Evolutionary conservation across 129 eudicot species (phyloP), one percentile per base, ranked within the genome.

Genomic region (Centella asiatica): DNA sequence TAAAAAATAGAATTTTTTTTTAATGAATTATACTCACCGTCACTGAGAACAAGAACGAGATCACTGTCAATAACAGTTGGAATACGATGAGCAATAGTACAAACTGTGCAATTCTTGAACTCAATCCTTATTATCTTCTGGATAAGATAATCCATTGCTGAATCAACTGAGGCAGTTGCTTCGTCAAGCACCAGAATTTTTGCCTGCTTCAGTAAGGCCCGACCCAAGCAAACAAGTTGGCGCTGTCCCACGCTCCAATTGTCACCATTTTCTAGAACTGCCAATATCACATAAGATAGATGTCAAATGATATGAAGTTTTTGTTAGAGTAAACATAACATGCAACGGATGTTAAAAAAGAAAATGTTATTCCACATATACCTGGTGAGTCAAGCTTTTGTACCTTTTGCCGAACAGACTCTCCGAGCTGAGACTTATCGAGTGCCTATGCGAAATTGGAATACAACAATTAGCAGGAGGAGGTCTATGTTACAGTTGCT

Each of bases 161-260:
- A 82, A 74, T 92, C 99, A 68, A 92, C 96, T 18, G 99, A 92
- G 59, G 99, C 99, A 0, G 99, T 92, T 12, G 99, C 99, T 80
- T 92, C 99, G 70, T 92, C 99, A 15, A 92, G 88, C 46, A 92
- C 88, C 58, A 92, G 55, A 32, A 92, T 87, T 61, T 83, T 82
- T 51, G 95, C 90, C 73, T 87, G 95, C 69, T 92, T 92, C 28
- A 92, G 88, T 66, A 92, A 73, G 44, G 96, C 96, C 68, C 96
- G 78, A 22, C 99, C 96, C 28, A 92, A 80, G 17, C 90, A 87
- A 57, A 92, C 90, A 73, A 92, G 96, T 68, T 92, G 99, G 23
- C 96, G 52, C 68, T 93, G 96, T 25, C 99, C 99, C 69, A 88
- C 89, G 66, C 96, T 93, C 99, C 99, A 93, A 47, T 93, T 93